Base-by-base conservation (phyloP, 2,329 filamentous ascomycete genomes). In the Phialophora macrospora region DNA sequence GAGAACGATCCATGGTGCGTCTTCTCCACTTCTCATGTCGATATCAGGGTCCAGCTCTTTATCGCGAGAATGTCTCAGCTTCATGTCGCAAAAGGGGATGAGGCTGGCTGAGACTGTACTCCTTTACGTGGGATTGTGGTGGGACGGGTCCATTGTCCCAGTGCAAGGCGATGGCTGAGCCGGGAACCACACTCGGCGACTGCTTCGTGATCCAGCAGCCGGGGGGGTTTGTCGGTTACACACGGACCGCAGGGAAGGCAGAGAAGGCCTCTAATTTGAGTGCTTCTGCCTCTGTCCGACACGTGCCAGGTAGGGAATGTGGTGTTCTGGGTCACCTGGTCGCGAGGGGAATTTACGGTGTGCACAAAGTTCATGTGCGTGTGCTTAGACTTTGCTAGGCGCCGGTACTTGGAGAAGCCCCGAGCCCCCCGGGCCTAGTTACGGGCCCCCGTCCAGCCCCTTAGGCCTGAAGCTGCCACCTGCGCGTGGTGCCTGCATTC, bases 151-250 rank as follows among this genome's bases (percentile, higher is more conserved):
- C 48, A 20, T 44, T 51, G 22, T 14, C 48, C 20, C 20, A 51
- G 26, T 34, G 52, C 17, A n/a, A n/a, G 20, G 24, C 20, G 52
- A 55, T 32, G 52, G 52, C 52, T 32, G 52, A 55, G 52, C 28
- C 52, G 17, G 51, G 51, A 54, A 54, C 51, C 51, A 55, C 24
- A n/a, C 6, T 44, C 6, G 38, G 24, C 2, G 3, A 30, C 14
- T n/a, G 14, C 38, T 41, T 55, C 51, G 51, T 32, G 24, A 32
- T 55, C 26, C 51, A 61, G 5, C 32, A 52, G 6, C 22, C 20
- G n/a, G 56, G 58, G 24, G 8, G n/a, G n/a, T n/a, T 34, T 1
- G 9, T 48, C 51, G 60, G 60, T 62, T 62, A 62, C 60, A 62
- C 60, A 44, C 60, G 60, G 60, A 55, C 48, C 17, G 17, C n/a